Conservation (phyloP, 768 basidiomycete species). For the Mycena chlorophos region DNA sequence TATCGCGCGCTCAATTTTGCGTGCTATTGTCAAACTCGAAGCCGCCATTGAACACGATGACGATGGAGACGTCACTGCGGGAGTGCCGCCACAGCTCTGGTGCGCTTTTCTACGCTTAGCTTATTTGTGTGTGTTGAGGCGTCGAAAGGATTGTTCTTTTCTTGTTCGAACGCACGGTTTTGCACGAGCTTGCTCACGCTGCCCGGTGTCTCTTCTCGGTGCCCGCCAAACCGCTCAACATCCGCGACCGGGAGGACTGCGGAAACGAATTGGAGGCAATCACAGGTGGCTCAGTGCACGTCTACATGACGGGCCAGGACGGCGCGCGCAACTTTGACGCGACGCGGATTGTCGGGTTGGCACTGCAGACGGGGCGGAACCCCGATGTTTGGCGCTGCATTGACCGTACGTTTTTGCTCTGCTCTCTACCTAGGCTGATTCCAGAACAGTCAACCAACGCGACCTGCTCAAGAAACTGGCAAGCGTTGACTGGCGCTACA, state of each 20-base stretch:
- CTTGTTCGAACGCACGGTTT: background rate
- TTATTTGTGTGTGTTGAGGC: background rate
- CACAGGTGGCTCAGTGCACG: background rate
- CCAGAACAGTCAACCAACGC: background rate
- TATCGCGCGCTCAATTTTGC: background rate
- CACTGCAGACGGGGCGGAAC: background rate
- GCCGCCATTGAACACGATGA: background rate
- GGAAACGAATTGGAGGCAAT: background rate
- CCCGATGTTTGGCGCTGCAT: background rate
- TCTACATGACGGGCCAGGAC: background rate
- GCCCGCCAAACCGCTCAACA: background rate
- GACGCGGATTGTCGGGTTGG: background rate
- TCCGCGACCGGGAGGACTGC: background rate
- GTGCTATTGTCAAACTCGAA: background rate
- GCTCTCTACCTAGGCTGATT: background rate
- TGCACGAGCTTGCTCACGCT: background rate
- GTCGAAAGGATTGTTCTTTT: background rate
- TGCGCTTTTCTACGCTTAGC: too few relatives aligned
- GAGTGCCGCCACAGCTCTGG: background rate
- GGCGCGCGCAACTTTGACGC: background rate
- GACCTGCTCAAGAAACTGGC: constrained; percentile 1
- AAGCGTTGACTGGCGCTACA: constrained; percentile 1
- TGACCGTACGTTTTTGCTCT: background rate
- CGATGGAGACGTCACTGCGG: background rate
- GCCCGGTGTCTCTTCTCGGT: background rate